Evolutionary conservation across 1,284 basidiomycete species (phyloP), one percentile per base, ranked within the genome.

Genomic region (Ustilago esculenta): DNA sequence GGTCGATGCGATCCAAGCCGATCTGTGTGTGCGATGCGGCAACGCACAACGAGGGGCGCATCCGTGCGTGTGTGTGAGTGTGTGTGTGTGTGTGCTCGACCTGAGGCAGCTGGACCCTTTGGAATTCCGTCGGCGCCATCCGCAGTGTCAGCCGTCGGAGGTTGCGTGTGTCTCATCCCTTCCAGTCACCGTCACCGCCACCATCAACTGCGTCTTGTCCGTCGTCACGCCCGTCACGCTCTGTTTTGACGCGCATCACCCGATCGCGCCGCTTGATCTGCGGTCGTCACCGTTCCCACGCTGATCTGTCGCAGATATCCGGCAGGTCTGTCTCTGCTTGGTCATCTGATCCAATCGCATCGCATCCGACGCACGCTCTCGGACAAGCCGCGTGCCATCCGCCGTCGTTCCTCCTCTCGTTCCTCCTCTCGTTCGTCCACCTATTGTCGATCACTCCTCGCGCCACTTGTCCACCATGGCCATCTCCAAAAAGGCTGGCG

Each of bases 401-500:
- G n/a, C n/a, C n/a, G n/a, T n/a, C n/a, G n/a, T n/a, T n/a, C n/a
- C n/a, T n/a, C n/a, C n/a, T n/a, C n/a, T n/a, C n/a, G n/a, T n/a
- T n/a, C n/a, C n/a, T 27, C 12, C 29, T 33, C 18, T 21, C 43
- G 10, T 24, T 30, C 45, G 46, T 32, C 37, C n/a, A n/a, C n/a
- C 30, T 23, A 32, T 17, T 25, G 18, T 30, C 43, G 42, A 24
- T 42, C 48, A 29, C 37, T 15, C 8, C 29, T 35, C 12, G 25
- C 11, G 34, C 12, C 21, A 9, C 12, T 36, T 34, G 17, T 30
- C 11, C 65, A 55, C 15, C 48, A 81, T 81, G 79, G 79, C 77
- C 53, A 81, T 81, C 40, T 81, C 79, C 18, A 80, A 80, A 44
- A 79, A 77, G 43, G 79, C 78, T 3, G 78, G 79, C 34, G 73